Conservation (phyloP, 2,329 filamentous ascomycete species). For the Conoideocrella luteorostrata region DNA sequence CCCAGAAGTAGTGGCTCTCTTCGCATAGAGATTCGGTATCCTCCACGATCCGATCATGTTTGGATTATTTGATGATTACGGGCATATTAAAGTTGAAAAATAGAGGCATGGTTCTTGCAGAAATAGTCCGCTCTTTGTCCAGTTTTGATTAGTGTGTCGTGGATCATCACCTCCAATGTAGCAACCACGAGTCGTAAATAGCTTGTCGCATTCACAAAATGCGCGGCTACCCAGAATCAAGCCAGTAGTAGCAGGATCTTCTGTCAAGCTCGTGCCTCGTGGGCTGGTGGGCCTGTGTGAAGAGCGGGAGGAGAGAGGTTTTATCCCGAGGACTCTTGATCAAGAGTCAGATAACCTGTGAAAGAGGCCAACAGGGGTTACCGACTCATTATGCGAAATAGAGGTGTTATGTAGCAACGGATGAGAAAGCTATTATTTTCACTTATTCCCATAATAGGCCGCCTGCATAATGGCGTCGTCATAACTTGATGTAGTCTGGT, state of each 20-base stretch:
- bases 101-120: conserved; percentile 5
- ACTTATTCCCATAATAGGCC: conserved; percentile 23
- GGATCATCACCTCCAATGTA: too few species aligned
- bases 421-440: conserved; percentile 4
- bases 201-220: too few species aligned
- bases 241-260: too few species aligned
- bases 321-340: too few species aligned
- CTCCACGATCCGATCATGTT: conserved; percentile 31
- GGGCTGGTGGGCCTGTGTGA: too few species aligned
- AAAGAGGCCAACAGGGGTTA: too few species aligned
- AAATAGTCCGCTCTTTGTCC: background rate
- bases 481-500: conserved; percentile 27
- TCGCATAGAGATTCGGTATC: conserved; percentile 32
- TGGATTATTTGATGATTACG: conserved; percentile 1
- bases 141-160: too few species aligned
- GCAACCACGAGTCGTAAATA: too few species aligned
- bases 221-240: too few species aligned
- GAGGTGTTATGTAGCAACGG: background rate
- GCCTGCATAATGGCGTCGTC: conserved; percentile 29
- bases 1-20: conserved; percentile 19
- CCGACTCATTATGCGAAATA: background rate
- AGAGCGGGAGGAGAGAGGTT: too few species aligned
- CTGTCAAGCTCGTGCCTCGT: too few species aligned
- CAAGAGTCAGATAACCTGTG: too few species aligned
- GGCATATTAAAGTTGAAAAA: conserved; percentile 2